Conservation (phyloP, 1,284 basidiomycete species). For the Tetrapyrgos nigripes region DNA sequence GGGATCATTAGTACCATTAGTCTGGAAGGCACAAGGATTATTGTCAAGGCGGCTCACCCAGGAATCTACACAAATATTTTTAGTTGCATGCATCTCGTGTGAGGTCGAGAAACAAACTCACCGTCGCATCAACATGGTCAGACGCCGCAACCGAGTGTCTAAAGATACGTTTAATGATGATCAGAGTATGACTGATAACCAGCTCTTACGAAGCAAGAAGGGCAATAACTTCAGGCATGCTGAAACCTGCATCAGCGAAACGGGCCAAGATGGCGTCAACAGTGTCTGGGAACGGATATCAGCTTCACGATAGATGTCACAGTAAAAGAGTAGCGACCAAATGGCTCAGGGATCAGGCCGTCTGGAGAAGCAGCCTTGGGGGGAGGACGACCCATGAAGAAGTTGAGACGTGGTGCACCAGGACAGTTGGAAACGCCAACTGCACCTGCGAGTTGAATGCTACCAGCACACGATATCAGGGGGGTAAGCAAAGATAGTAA, state of each 20-base stretch:
- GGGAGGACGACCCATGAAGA: constrained; percentile 43
- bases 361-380: constrained; percentile 43
- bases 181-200: not conserved
- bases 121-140: constrained; percentile 6
- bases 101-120: not conserved
- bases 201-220: constrained; percentile 42
- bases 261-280: constrained; percentile 45
- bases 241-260: constrained; percentile 48
- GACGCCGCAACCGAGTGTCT: constrained; percentile 45
- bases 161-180: not conserved
- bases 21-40: not conserved
- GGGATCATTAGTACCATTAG: not conserved
- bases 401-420: constrained; percentile 45
- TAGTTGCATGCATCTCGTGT: not conserved
- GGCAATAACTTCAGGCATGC: constrained; percentile 45
- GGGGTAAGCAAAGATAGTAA: not conserved
- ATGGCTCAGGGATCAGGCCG: constrained; percentile 45
- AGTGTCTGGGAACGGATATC: constrained; percentile 29
- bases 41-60: not conserved
- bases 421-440: constrained; percentile 46
- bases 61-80: constrained; percentile 12
- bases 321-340: constrained; percentile 24
- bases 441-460: constrained; percentile 48
- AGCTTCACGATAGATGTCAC: not conserved
- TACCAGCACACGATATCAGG: constrained; percentile 19